Conservation (phyloP, 108 stramenopile genomes). For the Schizochytrium sp. region DNA sequence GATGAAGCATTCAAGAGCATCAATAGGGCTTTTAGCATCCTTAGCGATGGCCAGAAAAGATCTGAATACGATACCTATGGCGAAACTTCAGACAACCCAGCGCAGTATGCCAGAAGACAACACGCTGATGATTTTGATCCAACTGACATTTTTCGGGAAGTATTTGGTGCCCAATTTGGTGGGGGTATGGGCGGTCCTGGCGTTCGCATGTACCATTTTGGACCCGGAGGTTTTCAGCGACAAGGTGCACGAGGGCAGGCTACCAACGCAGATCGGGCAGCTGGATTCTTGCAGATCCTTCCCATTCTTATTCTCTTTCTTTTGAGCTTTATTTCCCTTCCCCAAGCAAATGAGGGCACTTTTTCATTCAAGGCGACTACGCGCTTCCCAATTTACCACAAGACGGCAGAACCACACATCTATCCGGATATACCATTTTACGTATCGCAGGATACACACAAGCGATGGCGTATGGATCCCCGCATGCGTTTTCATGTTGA, state of each 20-base stretch:
- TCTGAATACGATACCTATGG: slow-evolving; percentile 33
- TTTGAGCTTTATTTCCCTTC: slow-evolving; percentile 16
- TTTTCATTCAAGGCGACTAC: not conserved
- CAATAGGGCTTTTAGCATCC: slow-evolving; percentile 16
- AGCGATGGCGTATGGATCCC: not conserved
- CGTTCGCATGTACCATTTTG: slow-evolving; percentile 59
- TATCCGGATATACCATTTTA: not conserved
- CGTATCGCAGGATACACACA: not conserved
- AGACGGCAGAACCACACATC: not conserved
- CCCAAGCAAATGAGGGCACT: not conserved
- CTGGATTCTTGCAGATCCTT: slow-evolving; percentile 27
- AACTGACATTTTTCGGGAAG: slow-evolving; percentile 54
- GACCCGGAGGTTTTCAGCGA: not conserved
- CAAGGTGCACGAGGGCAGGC: not conserved
- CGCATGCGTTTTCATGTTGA: too few species aligned
- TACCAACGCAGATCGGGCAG: not conserved
- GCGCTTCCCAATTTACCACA: not conserved
- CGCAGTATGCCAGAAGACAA: slow-evolving; percentile 38
- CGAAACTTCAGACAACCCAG: slow-evolving; percentile 59
- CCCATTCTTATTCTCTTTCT: slow-evolving; percentile 48
- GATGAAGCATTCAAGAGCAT: slow-evolving; percentile 60
- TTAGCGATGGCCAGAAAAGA: slow-evolving; percentile 42
- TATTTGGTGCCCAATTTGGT: slow-evolving; percentile 50
- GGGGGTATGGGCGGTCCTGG: slow-evolving; percentile 9
- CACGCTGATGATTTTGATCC: slow-evolving; percentile 29